These are phyloP conservation scores for Hortaea werneckii DNA, from an alignment of 2,329 filamentous ascomycete species.

Conservation along the genomic window DNA sequence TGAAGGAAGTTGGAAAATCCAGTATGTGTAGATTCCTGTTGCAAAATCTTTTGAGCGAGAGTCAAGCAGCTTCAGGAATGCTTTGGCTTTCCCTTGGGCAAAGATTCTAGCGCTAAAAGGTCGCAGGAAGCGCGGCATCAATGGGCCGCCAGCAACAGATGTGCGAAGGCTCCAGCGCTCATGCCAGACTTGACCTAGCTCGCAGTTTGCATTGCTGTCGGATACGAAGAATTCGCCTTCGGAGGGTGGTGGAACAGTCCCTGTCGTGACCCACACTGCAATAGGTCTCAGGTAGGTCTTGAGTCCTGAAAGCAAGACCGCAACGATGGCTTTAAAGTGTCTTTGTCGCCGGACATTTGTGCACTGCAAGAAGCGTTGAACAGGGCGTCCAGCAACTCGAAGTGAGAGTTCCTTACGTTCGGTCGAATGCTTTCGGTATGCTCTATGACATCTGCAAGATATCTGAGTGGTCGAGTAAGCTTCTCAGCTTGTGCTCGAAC, in stretches of 20 bases:
- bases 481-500: constrained; percentile 49
- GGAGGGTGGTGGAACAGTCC: constrained; percentile 47
- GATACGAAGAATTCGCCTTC: constrained; percentile 69
- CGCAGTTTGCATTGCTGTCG: constrained; percentile 43
- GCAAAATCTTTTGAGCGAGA: constrained; percentile 18
- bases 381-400: constrained; percentile 68
- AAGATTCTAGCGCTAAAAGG: constrained; percentile 64
- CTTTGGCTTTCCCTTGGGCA: constrained; percentile 76
- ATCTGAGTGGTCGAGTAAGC: constrained; percentile 45
- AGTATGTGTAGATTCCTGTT: no score
- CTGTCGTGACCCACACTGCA: constrained; percentile 73
- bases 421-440: constrained; percentile 8
- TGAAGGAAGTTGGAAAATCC: no score
- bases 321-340: constrained; percentile 54
- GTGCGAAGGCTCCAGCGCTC: constrained; percentile 59
- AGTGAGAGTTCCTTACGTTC: constrained; percentile 36
- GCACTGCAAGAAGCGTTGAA: constrained; percentile 60
- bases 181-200: constrained; percentile 63
- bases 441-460: constrained; percentile 54
- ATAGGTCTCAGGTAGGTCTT: constrained; percentile 73
- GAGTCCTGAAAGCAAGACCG: constrained; percentile 71
- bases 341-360: constrained; percentile 57
- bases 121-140: constrained; percentile 66
- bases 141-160: constrained; percentile 49
- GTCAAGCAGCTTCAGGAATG: constrained; percentile 67